These are phyloP conservation scores for Capsicum baccatum DNA, from an alignment of 257 asterid species.

Conservation along the genomic window DNA sequence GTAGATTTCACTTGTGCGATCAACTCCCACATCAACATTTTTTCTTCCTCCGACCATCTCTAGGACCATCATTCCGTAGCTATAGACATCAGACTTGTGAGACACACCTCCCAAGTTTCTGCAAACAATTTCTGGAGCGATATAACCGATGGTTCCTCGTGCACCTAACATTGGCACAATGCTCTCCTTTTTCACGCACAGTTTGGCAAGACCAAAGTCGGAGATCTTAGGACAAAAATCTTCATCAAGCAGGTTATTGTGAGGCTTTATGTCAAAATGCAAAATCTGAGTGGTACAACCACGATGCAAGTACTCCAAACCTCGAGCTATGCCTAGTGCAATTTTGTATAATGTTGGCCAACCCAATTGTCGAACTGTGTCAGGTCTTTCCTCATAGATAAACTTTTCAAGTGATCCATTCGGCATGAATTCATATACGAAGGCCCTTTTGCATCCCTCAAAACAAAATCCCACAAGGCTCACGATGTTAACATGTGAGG, in stretches of 20 bases:
- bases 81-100: too few relatives aligned
- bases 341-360: conserved; percentile 35
- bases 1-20: conserved; percentile 29
- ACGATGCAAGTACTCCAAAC: conserved; percentile 46
- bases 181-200: conserved; percentile 39
- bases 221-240: too few relatives aligned
- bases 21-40: conserved; percentile 8
- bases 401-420: conserved; percentile 51
- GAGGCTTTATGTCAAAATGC: too few relatives aligned
- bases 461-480: conserved; percentile 49
- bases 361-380: background rate
- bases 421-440: conserved; percentile 49
- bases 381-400: conserved; percentile 15
- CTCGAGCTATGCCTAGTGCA: conserved; percentile 45
- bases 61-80: conserved; percentile 20
- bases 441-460: conserved; percentile 42
- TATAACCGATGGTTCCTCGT: conserved; percentile 50
- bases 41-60: conserved; percentile 28
- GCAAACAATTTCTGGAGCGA: conserved; percentile 45
- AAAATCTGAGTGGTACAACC: conserved; percentile 29
- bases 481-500: conserved; percentile 54
- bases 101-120: conserved; percentile 45
- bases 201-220: too few relatives aligned
- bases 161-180: conserved; percentile 37
- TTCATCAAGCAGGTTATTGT: too few relatives aligned